These are phyloP conservation scores for Forsythia suspensa DNA, from an alignment of 257 asterid genomes.

Conservation along the genomic window DNA sequence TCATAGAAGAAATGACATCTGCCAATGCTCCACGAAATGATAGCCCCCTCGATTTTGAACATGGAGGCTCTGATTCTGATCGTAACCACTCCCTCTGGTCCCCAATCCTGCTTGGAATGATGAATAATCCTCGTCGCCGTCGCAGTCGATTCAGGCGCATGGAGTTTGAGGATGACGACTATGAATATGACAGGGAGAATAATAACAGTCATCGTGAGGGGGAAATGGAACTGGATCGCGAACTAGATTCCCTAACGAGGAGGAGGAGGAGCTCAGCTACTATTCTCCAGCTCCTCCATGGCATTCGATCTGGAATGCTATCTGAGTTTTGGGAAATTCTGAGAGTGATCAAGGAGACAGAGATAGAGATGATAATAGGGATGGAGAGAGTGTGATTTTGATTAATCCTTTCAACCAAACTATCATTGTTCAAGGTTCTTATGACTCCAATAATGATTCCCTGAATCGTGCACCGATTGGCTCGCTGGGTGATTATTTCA, in stretches of 20 bases:
- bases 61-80: conserved; percentile 61
- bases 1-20: conserved; percentile 67
- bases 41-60: conserved; percentile 28
- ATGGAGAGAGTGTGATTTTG: conserved; percentile 56
- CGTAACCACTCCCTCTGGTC: conserved; percentile 85
- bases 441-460: conserved; percentile 33
- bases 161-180: conserved; percentile 39
- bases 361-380: conserved; percentile 27
- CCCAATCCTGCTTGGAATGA: conserved; percentile 75
- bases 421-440: conserved; percentile 52
- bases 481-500: conserved; percentile 69
- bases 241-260: conserved; percentile 47
- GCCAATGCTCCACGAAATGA: conserved; percentile 33
- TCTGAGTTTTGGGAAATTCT: conserved; percentile 37
- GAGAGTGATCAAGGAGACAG: conserved; percentile 23
- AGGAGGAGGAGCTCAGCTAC: conserved; percentile 72
- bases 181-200: conserved; percentile 14
- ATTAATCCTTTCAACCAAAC: conserved; percentile 74
- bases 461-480: conserved; percentile 49
- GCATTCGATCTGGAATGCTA: conserved; percentile 52
- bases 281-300: conserved; percentile 70
- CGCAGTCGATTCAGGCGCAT: conserved; percentile 38
- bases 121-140: conserved; percentile 51
- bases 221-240: conserved; percentile 50
- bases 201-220: conserved; percentile 15